Conservation (phyloP, 768 basidiomycete genomes). For the Pholiota microspora region DNA sequence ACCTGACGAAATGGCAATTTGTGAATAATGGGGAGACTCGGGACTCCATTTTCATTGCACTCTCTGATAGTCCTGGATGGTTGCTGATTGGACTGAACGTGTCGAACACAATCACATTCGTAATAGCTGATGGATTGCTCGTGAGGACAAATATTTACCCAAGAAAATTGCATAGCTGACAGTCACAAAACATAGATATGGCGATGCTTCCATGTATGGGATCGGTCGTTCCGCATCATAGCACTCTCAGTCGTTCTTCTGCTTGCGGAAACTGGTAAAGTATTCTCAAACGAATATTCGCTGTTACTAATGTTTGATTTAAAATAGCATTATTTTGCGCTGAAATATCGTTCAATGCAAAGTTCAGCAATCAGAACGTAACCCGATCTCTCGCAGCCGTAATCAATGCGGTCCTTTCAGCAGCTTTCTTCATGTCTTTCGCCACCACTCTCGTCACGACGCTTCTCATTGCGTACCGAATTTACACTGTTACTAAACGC, state of each 20-base stretch:
- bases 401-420: background rate
- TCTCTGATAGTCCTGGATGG: conserved; percentile 1
- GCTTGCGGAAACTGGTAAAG: too few relatives aligned
- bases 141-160: too few relatives aligned
- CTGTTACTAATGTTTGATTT: too few relatives aligned
- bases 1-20: conserved; percentile 8
- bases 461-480: background rate
- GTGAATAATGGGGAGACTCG: conserved; percentile 7
- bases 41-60: conserved; percentile 1
- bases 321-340: background rate
- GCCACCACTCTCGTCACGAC: background rate
- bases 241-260: too few relatives aligned
- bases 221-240: too few relatives aligned
- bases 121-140: conserved; percentile 9
- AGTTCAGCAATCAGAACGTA: background rate
- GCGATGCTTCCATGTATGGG: too few relatives aligned
- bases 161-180: too few relatives aligned
- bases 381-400: background rate
- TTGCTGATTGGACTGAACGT: background rate
- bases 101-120: background rate
- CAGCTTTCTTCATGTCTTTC: background rate
- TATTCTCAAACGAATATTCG: too few relatives aligned
- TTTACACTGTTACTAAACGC: background rate
- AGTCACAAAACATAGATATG: too few relatives aligned
- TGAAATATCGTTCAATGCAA: background rate